A percentile compares a stretch with the other conserved stretches of the same genome.
These are phyloP conservation scores for Boletus coccyginus DNA, from an alignment of 768 basidiomycete species.

Conservation along the genomic window DNA sequence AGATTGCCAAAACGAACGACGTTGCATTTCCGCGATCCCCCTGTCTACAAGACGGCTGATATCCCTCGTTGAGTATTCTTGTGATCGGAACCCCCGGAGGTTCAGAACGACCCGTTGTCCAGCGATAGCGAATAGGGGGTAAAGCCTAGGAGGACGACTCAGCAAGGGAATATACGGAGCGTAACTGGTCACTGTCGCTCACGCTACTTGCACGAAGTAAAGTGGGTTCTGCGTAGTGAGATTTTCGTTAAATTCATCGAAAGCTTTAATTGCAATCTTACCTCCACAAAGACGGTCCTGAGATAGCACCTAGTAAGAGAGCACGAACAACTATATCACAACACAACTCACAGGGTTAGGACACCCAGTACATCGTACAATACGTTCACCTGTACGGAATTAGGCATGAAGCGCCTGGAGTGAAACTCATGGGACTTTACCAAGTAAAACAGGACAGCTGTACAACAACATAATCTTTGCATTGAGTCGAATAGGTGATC, in stretches of 20 bases:
- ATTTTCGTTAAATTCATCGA: background rate
- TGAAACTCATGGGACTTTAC: background rate
- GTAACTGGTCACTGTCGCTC: background rate
- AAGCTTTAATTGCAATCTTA: background rate
- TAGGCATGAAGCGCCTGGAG: background rate
- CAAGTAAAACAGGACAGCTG: slow-evolving; percentile 3
- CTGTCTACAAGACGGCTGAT: background rate
- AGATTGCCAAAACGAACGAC: slow-evolving; percentile 1
- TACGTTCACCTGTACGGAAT: background rate
- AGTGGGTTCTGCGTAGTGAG: slow-evolving; percentile 4
- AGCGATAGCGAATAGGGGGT: slow-evolving; percentile 12
- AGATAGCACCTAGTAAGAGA: background rate
- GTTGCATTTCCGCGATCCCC: background rate
- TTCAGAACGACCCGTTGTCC: slow-evolving; percentile 22
- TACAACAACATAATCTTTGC: background rate
- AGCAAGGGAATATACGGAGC: background rate
- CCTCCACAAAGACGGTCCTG: background rate
- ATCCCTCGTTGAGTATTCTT: background rate
- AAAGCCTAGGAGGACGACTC: background rate
- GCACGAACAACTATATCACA: background rate
- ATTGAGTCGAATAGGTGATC: background rate
- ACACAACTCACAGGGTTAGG: slow-evolving; percentile 5
- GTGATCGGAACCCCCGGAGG: slow-evolving; percentile 1
- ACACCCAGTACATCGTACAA: slow-evolving; percentile 1
- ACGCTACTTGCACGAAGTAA: background rate